Conservation (phyloP, 257 asterid species). For the Gentiana macrophylla region DNA sequence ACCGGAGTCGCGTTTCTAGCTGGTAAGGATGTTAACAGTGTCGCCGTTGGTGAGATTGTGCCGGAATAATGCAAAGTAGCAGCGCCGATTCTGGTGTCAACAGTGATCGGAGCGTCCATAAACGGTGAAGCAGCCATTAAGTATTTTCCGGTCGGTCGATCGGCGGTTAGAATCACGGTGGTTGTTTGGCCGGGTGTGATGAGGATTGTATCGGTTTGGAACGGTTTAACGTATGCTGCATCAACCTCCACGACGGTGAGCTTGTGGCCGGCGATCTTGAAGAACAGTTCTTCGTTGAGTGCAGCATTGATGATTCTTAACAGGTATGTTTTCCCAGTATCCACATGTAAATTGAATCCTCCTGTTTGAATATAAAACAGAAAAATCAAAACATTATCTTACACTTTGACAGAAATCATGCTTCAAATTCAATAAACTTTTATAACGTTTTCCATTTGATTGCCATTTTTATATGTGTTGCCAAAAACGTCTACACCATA, state of each 20-base stretch:
- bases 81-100: conserved; percentile 36
- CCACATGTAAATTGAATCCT: conserved; percentile 20
- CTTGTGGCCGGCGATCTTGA: conserved; percentile 27
- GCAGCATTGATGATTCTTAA: conserved; percentile 33
- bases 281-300: conserved; percentile 31
- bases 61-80: conserved; percentile 41
- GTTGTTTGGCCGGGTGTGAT: conserved; percentile 55
- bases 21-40: conserved; percentile 25
- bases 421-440: no score
- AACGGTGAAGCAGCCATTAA: conserved; percentile 38
- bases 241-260: conserved; percentile 31
- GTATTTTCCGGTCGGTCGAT: conserved; percentile 21
- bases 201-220: conserved; percentile 23
- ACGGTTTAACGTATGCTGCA: conserved; percentile 27
- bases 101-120: conserved; percentile 30
- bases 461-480: no score
- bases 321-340: conserved; percentile 20
- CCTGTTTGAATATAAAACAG: conserved; percentile 4
- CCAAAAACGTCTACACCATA: no score
- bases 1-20: conserved; percentile 34
- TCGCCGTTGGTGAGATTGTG: conserved; percentile 22
- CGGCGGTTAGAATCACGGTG: conserved; percentile 26
- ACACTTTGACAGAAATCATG: no score
- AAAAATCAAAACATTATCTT: no score
- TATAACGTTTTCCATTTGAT: no score